Base-by-base conservation (phyloP, 768 basidiomycete species). In the Mycena epipterygia region DNA sequence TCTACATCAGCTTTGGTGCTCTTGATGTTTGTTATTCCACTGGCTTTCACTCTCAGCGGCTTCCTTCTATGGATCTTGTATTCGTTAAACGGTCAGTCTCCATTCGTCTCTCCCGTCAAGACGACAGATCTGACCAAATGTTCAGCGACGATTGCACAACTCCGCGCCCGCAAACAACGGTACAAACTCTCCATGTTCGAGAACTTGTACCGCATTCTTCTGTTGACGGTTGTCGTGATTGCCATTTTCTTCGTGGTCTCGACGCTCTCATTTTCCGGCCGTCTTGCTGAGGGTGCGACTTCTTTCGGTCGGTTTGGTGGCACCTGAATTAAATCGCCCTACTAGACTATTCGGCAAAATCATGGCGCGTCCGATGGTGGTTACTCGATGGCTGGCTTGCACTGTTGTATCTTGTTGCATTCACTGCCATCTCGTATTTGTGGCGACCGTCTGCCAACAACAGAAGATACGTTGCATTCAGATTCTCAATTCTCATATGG, bases 1-100 rank as follows among this genome's bases (percentile, higher is more conserved):
- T 94, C 93, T 25, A 95, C 96, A 0, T 95, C 95, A 11, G 93
- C 94, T 0, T 83, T 97, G 62, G 79, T 95, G 57, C 87, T 98
- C 30, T 84, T 99, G 70, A 78, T 98, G 74, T 96, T 99, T 78
- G 94, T 99, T 71, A 91, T 98, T 68, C 98, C 98, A 7, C 86
- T 99, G 56, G 95, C 97, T 1, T 93, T 99, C 81, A 96, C 96
- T 1, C 86, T 99, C n/a, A 97, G 96, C 66, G 92, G 92, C 1
- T 99, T 98, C 86, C 87, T 99, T 29, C 87, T 97, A 72, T 99
- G 97, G 97, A 98, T 97, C 59, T 89, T 97, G 83, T 93, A 96
- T 79, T 89, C 94, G 14, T 84, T 98, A 56, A 96, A 95, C 76
- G 91, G 95, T 95, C 71, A 32, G 86, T 61, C 19, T 35, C 44